These are phyloP conservation scores for Neltuma alba DNA, from an alignment of 306 rosid genomes.

Conservation along the genomic window DNA sequence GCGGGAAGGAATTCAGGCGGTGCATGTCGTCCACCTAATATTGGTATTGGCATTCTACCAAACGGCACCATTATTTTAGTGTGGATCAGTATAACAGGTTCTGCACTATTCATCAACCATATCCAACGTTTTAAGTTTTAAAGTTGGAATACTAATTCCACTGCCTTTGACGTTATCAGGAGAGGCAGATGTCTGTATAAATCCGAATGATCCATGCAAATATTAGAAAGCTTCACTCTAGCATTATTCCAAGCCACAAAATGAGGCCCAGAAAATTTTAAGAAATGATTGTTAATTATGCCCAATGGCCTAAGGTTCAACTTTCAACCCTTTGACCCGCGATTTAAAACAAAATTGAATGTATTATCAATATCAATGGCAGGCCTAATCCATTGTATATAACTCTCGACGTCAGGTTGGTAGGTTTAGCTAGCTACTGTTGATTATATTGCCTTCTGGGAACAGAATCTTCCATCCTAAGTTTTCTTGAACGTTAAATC, in stretches of 20 bases:
- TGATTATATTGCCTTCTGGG: background rate
- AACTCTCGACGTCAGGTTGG: background rate
- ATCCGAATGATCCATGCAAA: background rate
- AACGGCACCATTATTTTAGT: background rate
- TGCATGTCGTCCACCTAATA: background rate
- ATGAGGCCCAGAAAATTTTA: background rate
- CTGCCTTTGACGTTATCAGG: background rate
- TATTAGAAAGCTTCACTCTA: background rate
- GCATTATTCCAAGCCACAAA: background rate
- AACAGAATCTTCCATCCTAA: background rate
- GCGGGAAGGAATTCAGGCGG: background rate
- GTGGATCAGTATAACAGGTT: background rate
- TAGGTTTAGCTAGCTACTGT: background rate
- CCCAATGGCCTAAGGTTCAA: background rate
- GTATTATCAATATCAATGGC: background rate
- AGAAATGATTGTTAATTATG: background rate
- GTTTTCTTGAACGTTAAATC: background rate
- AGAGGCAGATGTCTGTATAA: background rate
- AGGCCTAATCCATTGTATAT: background rate
- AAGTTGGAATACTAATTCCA: background rate
- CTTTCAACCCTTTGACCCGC: background rate
- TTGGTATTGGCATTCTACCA: background rate
- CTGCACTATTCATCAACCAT: background rate
- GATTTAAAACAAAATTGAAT: too few species aligned
- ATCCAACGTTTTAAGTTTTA: background rate